A percentile compares a stretch with the other conserved stretches of the same genome.
Conservation (phyloP, 306 rosid genomes). For the Inga laurina region DNA sequence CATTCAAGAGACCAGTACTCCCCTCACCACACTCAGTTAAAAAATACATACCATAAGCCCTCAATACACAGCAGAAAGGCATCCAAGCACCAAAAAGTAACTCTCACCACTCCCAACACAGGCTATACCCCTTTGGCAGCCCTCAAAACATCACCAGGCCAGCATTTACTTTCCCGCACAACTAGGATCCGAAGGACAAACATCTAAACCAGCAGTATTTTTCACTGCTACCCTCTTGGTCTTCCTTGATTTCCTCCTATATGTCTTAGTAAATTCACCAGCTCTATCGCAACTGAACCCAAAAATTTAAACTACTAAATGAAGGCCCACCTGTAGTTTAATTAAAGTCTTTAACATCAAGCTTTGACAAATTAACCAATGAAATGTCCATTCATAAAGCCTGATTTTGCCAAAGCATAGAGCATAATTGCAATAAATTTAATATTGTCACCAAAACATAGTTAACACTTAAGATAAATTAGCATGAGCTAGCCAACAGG, state of each 20-base stretch:
- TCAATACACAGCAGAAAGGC: background rate
- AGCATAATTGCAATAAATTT: background rate
- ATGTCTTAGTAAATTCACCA: background rate
- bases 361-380: background rate
- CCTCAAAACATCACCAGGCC: background rate
- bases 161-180: background rate
- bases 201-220: background rate
- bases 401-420: conserved; percentile 16
- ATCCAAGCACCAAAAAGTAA: background rate
- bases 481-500: conserved; percentile 29
- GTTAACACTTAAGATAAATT: conserved; percentile 6
- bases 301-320: background rate
- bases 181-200: background rate
- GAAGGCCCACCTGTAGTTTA: background rate
- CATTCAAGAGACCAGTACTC: background rate
- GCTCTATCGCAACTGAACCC: background rate
- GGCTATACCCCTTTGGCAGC: background rate
- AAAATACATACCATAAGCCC: background rate
- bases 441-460: conserved; percentile 27
- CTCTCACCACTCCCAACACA: background rate
- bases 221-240: background rate
- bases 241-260: background rate
- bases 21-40: background rate
- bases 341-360: background rate
- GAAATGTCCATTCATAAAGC: conserved; percentile 13